A percentile compares a stretch with the other conserved stretches of the same genome.
phyloP scores from a whole-genome alignment of 495 filamentous ascomycete genomes.

The Margaritispora aquatica region DNA sequence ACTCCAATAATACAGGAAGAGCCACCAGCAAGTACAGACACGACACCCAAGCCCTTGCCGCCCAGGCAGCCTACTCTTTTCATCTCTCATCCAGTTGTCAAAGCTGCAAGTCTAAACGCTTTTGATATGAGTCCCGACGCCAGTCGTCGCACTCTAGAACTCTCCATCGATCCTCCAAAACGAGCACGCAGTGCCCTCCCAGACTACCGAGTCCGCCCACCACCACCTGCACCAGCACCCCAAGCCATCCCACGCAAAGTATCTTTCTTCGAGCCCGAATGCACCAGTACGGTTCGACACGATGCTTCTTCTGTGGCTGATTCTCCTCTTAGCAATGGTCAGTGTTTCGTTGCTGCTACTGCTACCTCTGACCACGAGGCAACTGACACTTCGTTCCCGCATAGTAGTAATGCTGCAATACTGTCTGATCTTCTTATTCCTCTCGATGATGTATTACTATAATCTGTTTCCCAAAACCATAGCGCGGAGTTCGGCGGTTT shows the following conservation, averaged over 20 bases:
- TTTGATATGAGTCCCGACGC: background rate
- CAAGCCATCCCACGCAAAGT: background rate
- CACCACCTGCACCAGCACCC: too few relatives aligned
- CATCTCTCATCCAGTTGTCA: background rate
- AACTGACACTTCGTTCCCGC: background rate
- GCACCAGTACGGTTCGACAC: background rate
- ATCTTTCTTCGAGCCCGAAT: background rate
- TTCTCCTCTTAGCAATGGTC: background rate
- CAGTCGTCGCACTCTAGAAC: background rate
- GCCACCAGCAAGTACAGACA: background rate
- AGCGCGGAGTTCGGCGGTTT: background rate
- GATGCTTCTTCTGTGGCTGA: background rate
- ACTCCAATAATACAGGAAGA: background rate
- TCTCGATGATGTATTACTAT: background rate
- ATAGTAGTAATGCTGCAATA: background rate
- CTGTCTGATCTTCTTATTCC: background rate
- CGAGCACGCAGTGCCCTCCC: background rate
- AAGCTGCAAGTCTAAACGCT: background rate
- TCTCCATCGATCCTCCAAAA: background rate
- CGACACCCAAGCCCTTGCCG: background rate
- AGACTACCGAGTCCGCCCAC: background rate
- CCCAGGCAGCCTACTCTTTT: background rate
- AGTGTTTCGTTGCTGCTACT: too few relatives aligned
- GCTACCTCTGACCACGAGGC: background rate
- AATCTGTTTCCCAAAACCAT: background rate